These are phyloP conservation scores for Pythium dissotocum DNA, from an alignment of 352 stramenopile species.

Conservation along the genomic window DNA sequence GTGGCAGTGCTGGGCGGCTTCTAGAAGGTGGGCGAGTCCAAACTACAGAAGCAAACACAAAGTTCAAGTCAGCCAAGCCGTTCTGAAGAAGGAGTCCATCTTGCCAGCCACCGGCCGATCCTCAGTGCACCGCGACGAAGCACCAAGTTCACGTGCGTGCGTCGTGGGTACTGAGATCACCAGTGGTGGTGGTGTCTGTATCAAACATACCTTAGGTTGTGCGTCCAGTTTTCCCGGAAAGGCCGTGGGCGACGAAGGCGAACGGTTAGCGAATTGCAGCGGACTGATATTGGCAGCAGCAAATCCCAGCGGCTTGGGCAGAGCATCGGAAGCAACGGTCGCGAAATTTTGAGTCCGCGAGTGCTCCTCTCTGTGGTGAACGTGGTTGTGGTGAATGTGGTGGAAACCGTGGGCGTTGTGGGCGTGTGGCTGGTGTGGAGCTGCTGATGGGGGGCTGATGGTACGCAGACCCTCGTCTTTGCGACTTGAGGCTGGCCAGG, in stretches of 20 bases:
- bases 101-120: background rate
- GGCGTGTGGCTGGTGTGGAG: background rate
- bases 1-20: conserved; percentile 57
- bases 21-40: conserved; percentile 54
- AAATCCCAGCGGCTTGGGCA: conserved; percentile 19
- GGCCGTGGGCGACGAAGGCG: conserved; percentile 20
- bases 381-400: background rate
- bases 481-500: conserved; percentile 4
- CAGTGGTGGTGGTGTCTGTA: too few relatives aligned
- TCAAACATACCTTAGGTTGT: conserved; percentile 20
- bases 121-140: conserved; percentile 6
- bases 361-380: conserved; percentile 6
- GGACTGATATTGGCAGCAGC: background rate
- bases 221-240: background rate
- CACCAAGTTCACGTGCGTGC: background rate
- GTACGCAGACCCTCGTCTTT: conserved; percentile 6
- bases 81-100: background rate
- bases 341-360: conserved; percentile 10
- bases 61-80: conserved; percentile 25
- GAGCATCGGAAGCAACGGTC: conserved; percentile 2
- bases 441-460: background rate
- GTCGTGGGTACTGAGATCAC: too few relatives aligned
- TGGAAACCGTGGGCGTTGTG: conserved; percentile 8
- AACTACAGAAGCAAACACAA: conserved; percentile 35
- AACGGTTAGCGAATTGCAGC: conserved; percentile 7